Percentiles rank a stretch among this genome's conserved stretches.
These are phyloP conservation scores for Solanum medicagineum DNA, from an alignment of 257 asterid species.

Conservation along the genomic window DNA sequence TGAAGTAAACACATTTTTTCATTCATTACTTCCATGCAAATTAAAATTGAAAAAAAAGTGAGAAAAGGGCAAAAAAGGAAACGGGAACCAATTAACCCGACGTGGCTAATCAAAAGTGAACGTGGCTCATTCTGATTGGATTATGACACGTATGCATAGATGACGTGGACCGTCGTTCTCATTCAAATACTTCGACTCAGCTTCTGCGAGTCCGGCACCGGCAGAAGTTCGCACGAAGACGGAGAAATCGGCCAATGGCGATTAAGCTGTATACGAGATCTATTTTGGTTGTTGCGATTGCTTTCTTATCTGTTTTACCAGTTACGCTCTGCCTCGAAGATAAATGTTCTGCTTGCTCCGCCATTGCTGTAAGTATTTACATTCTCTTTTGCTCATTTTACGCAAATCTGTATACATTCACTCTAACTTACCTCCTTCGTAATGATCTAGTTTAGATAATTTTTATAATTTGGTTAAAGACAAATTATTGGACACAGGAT, in stretches of 20 bases:
- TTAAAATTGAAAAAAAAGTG: too few relatives aligned
- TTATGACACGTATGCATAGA: not conserved
- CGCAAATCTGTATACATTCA: not conserved
- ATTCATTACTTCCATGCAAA: too few relatives aligned
- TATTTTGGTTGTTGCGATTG: not conserved
- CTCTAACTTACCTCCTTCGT: not conserved
- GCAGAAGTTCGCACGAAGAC: not conserved
- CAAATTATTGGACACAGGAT: not conserved
- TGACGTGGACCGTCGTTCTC: not conserved
- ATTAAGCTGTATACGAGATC: not conserved
- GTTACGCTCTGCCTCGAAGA: slow-evolving; percentile 47
- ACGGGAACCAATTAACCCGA: not conserved
- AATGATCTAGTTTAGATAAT: not conserved
- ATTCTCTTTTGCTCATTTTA: not conserved
- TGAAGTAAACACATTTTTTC: too few relatives aligned
- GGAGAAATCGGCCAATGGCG: slow-evolving; percentile 3
- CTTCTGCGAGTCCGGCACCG: not conserved
- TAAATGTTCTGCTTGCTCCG: slow-evolving; percentile 84
- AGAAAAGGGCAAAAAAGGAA: too few relatives aligned
- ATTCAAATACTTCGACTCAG: not conserved
- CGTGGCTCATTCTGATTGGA: not conserved
- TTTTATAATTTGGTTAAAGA: not conserved
- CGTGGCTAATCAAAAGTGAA: not conserved
- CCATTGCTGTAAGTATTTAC: slow-evolving; percentile 66
- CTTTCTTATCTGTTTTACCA: slow-evolving; percentile 5